phyloP scores from a whole-genome alignment of 306 rosid species.

The Boehmeria nivea region DNA sequence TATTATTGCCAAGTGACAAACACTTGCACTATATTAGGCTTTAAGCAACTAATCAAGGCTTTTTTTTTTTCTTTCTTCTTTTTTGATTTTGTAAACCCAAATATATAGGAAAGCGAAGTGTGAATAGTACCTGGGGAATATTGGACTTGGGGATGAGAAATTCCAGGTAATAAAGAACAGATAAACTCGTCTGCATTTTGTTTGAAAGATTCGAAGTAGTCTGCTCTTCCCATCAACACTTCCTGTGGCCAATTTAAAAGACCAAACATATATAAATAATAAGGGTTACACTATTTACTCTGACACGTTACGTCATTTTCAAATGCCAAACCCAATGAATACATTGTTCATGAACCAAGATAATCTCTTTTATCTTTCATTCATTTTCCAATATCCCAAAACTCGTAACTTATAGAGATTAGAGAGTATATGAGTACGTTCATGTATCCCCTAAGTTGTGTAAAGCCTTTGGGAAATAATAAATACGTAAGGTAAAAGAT shows the following conservation, averaged over 20 bases:
- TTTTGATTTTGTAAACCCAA: too few species aligned
- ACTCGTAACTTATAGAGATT: too few species aligned
- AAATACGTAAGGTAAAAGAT: too few species aligned
- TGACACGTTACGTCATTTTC: not conserved
- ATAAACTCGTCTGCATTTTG: slow-evolving; percentile 87
- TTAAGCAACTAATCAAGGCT: too few species aligned
- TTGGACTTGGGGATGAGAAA: slow-evolving; percentile 85
- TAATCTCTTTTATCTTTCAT: not conserved
- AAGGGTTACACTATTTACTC: not conserved
- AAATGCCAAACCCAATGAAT: slow-evolving; percentile 24
- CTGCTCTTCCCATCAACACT: slow-evolving; percentile 87
- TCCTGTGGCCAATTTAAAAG: slow-evolving; percentile 46
- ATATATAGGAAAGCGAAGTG: not conserved
- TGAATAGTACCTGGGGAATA: slow-evolving; percentile 77
- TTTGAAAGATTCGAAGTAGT: slow-evolving; percentile 70
- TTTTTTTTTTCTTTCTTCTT: too few species aligned
- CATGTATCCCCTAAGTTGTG: too few species aligned
- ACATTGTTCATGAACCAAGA: too few species aligned
- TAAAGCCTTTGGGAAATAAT: too few species aligned
- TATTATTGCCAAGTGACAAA: not conserved
- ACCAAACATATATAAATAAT: not conserved
- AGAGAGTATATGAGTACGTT: too few species aligned
- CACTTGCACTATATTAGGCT: too few species aligned
- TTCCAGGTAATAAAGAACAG: slow-evolving; percentile 81
- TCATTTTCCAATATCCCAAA: not conserved